phyloP scores from a whole-genome alignment of 2,329 filamentous ascomycete species.

The Zopfia rhizophila region DNA sequence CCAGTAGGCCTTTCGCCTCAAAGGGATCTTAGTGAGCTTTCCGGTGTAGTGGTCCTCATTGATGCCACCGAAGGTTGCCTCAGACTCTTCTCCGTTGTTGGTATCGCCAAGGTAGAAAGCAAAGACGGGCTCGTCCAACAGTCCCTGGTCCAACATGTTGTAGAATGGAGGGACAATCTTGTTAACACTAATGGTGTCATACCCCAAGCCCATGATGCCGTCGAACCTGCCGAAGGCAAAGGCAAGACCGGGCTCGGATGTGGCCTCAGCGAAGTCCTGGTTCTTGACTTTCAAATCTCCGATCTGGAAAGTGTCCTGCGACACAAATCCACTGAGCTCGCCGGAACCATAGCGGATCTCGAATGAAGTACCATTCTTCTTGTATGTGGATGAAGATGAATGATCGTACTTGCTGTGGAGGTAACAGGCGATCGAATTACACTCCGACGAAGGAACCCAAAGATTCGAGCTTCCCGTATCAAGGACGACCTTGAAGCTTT shows the following conservation, averaged over 20 bases:
- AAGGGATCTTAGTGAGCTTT: slow-evolving; percentile 90
- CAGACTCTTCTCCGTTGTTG: slow-evolving; percentile 78
- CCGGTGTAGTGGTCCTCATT: slow-evolving; percentile 84
- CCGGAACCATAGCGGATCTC: slow-evolving; percentile 97
- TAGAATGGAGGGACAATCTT: slow-evolving; percentile 95
- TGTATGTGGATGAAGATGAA: slow-evolving; percentile 85
- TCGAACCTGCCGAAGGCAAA: slow-evolving; percentile 99
- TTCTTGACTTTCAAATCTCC: slow-evolving; percentile 88
- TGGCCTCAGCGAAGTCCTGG: slow-evolving; percentile 97
- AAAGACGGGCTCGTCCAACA: slow-evolving; percentile 92
- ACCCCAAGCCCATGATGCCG: slow-evolving; percentile 94
- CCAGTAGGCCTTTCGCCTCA: slow-evolving; percentile 99
- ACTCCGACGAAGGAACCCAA: slow-evolving; percentile 93
- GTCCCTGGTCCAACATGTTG: slow-evolving; percentile 88
- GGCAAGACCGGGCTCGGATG: slow-evolving; percentile 91
- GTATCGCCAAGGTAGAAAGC: slow-evolving; percentile 92
- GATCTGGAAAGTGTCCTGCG: slow-evolving; percentile 85
- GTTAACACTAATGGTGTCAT: slow-evolving; percentile 97
- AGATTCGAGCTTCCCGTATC: slow-evolving; percentile 99
- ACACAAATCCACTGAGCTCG: slow-evolving; percentile 91
- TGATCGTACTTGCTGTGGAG: slow-evolving; percentile 98
- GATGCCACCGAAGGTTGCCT: slow-evolving; percentile 89
- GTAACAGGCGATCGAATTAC: slow-evolving; percentile 97
- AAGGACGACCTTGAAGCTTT: slow-evolving; percentile 97
- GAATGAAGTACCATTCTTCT: slow-evolving; percentile 92